Evolutionary conservation across 2,329 filamentous ascomycete genomes (phyloP).

Genomic region (Fusarium tjaetaba): DNA sequence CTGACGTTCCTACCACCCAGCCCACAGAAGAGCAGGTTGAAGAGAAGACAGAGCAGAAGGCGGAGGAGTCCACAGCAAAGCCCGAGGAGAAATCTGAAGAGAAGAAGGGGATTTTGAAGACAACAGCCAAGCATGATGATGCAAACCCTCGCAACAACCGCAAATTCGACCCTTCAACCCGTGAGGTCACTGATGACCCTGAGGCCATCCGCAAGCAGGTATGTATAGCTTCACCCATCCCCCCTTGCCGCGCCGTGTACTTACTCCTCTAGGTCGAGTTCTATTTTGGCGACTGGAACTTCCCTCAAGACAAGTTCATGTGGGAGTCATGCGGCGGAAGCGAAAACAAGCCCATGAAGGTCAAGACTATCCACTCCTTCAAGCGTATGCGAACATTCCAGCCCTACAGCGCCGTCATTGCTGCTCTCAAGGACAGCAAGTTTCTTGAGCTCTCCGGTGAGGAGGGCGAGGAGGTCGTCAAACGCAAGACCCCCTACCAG

Average conservation of each 20-base stretch:
- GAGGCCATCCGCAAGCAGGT: slow-evolving; percentile 86
- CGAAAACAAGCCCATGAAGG: slow-evolving; percentile 81
- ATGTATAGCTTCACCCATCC: slow-evolving; percentile 32
- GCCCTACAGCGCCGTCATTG: slow-evolving; percentile 83
- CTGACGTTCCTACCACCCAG: slow-evolving; percentile 42
- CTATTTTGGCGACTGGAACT: slow-evolving; percentile 93
- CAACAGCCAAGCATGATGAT: slow-evolving; percentile 52
- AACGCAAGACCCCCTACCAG: slow-evolving; percentile 78
- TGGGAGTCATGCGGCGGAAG: slow-evolving; percentile 80
- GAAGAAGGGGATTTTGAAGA: slow-evolving; percentile 55
- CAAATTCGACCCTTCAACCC: slow-evolving; percentile 76
- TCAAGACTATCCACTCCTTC: slow-evolving; percentile 84
- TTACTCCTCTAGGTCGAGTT: slow-evolving; percentile 79
- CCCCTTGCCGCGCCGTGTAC: not conserved
- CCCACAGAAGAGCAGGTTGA: slow-evolving; percentile 44
- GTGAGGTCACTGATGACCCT: slow-evolving; percentile 79
- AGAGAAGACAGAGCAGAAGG: slow-evolving; percentile 37
- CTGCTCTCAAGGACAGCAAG: slow-evolving; percentile 81
- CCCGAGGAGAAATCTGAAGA: slow-evolving; percentile 36
- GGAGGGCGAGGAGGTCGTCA: slow-evolving; percentile 75
- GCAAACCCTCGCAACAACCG: slow-evolving; percentile 63
- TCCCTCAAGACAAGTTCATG: slow-evolving; percentile 88
- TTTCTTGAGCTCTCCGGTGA: slow-evolving; percentile 78
- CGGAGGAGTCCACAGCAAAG: slow-evolving; percentile 45
- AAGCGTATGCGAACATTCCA: slow-evolving; percentile 97